These are phyloP conservation scores for Starmerella stigmatis DNA, from an alignment of 805 yeast genomes.

Conservation along the genomic window DNA sequence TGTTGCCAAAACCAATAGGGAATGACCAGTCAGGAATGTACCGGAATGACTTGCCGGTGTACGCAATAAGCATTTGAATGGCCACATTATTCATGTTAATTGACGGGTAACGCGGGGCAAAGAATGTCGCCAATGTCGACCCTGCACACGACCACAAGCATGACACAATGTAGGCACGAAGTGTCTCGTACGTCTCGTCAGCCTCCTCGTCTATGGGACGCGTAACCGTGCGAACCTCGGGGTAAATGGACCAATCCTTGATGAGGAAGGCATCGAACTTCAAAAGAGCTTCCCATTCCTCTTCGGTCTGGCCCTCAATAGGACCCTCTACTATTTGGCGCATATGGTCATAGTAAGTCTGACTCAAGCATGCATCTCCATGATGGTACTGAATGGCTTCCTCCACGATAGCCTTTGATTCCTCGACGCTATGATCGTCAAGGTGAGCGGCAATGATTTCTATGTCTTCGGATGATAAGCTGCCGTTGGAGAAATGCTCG, in stretches of 20 bases:
- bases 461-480: slow-evolving; percentile 10
- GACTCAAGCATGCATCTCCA: slow-evolving; percentile 41
- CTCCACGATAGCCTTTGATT: slow-evolving; percentile 35
- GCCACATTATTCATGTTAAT: slow-evolving; percentile 42
- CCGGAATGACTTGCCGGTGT: slow-evolving; percentile 41
- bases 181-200: slow-evolving; percentile 37
- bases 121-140: slow-evolving; percentile 46
- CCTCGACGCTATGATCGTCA: slow-evolving; percentile 29
- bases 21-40: slow-evolving; percentile 17
- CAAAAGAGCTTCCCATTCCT: slow-evolving; percentile 23
- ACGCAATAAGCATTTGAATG: slow-evolving; percentile 50
- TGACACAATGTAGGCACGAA: slow-evolving; percentile 43
- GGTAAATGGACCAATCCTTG: slow-evolving; percentile 42
- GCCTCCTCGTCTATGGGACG: slow-evolving; percentile 42
- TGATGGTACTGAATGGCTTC: slow-evolving; percentile 36
- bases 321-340: slow-evolving; percentile 25
- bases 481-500: slow-evolving; percentile 7
- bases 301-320: slow-evolving; percentile 10
- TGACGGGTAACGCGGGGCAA: slow-evolving; percentile 46
- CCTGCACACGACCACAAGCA: slow-evolving; percentile 45
- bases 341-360: slow-evolving; percentile 32
- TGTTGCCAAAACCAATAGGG: slow-evolving; percentile 9
- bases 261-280: slow-evolving; percentile 37
- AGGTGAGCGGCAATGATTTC: slow-evolving; percentile 12
- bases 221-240: slow-evolving; percentile 50